Base-by-base conservation (phyloP, 2,329 filamentous ascomycete species). In the Juglanconis juglandina region DNA sequence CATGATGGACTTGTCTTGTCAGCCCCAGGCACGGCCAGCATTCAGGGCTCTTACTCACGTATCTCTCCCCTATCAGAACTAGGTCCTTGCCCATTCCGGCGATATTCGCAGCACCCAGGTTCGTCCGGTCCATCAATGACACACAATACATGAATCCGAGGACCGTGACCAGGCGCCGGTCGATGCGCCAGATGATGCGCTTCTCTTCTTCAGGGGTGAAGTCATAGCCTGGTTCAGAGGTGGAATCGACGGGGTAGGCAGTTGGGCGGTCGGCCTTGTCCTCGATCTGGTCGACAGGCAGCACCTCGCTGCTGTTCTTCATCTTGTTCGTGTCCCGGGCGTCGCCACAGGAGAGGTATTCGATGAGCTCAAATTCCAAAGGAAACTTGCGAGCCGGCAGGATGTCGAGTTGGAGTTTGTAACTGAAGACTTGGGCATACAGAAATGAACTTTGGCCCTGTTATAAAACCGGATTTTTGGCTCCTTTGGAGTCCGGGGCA, bases 101-200 rank as follows among this genome's bases (percentile, higher is more conserved):
- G 70, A 94, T 88, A 50, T 84, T 84, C 46, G 89, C 90, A 30
- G 84, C 79, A n/a, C 84, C 84, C 70, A 93, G 75, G 72, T 94
- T 94, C 2, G 88, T 91, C 37, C 91, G 80, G 69, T 95, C 91
- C 85, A 94, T 90, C 61, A 94, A 76, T 65, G 84, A 88, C 67
- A 91, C 80, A 70, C 88, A 91, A 73, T 93, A 93, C 75, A 92
- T 82, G 65, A 81, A 69, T 24, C 87, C 87, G 4, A 86, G 82
- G 1, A 82, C 86, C 3, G 81, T 69, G 46, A 89, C 83, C 3
- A 90, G 76, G 2, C 87, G 84, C 35, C 79, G 76, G 72, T 96
- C 91, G 66, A 95, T 79, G 11, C 85, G 84, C 59, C 81, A 79
- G 47, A 92, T 85, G 68, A 95, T 90, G 47, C 76, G 81, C 69